Conservation (phyloP, 2,329 filamentous ascomycete species). For the Stagonosporopsis chrysanthemi region DNA sequence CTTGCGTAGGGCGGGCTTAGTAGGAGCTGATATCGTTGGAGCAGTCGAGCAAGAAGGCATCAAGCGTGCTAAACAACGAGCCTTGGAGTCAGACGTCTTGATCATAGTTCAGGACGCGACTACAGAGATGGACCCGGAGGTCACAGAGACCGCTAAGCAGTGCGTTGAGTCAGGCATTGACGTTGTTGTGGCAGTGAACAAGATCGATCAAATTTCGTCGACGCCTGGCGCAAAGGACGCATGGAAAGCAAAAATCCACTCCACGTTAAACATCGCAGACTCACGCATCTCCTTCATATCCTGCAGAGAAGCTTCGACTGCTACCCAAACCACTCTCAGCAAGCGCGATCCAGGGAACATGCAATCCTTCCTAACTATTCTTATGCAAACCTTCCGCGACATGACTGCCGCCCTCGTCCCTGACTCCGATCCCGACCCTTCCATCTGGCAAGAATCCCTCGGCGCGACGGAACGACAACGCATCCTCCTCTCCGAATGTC, state of each 20-base stretch:
- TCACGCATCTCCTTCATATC: slow-evolving; percentile 71
- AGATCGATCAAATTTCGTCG: slow-evolving; percentile 62
- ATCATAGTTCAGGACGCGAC: slow-evolving; percentile 74
- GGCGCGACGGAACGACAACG: slow-evolving; percentile 91
- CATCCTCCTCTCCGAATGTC: slow-evolving; percentile 77
- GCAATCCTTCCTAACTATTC: slow-evolving; percentile 69
- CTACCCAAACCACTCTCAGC: background rate
- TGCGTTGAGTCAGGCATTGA: slow-evolving; percentile 59
- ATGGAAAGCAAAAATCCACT: slow-evolving; percentile 35
- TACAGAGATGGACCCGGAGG: slow-evolving; percentile 71
- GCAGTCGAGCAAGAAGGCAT: slow-evolving; percentile 90
- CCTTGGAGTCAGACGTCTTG: slow-evolving; percentile 83
- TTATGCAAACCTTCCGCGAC: slow-evolving; percentile 71
- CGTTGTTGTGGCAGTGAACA: slow-evolving; percentile 68
- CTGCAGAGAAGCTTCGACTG: slow-evolving; percentile 65
- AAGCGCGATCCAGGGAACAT: slow-evolving; percentile 68
- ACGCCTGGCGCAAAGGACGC: slow-evolving; percentile 4
- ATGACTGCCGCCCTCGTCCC: slow-evolving; percentile 68
- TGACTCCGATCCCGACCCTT: slow-evolving; percentile 61
- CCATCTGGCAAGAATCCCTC: slow-evolving; percentile 80
- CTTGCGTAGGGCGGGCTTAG: slow-evolving; percentile 64
- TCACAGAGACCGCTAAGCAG: slow-evolving; percentile 60
- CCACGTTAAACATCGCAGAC: slow-evolving; percentile 30
- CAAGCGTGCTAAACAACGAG: slow-evolving; percentile 80
- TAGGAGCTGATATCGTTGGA: slow-evolving; percentile 61